Conservation (phyloP, 768 basidiomycete species). For the Tremella mesenterica region DNA sequence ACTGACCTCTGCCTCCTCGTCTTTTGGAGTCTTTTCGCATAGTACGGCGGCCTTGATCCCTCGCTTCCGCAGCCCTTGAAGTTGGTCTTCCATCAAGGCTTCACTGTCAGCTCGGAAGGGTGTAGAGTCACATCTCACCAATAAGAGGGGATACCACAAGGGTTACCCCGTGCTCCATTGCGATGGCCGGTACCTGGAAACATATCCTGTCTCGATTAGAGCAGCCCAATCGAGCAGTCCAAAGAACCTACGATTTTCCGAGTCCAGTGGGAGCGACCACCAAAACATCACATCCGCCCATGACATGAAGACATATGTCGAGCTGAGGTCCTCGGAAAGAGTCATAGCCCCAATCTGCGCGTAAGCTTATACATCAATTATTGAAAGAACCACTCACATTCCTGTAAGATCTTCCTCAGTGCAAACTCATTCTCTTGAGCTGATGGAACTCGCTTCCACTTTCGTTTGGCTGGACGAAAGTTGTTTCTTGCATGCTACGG, state of each 20-base stretch:
- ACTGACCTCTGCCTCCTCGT: slow-evolving; percentile 21
- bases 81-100: slow-evolving; percentile 43
- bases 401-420: slow-evolving; percentile 23
- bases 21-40: slow-evolving; percentile 21
- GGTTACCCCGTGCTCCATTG: slow-evolving; percentile 38
- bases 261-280: slow-evolving; percentile 43
- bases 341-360: slow-evolving; percentile 35
- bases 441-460: slow-evolving; percentile 26
- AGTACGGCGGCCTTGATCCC: slow-evolving; percentile 34
- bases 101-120: neutral
- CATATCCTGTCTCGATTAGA: slow-evolving; percentile 25
- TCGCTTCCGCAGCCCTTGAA: slow-evolving; percentile 22
- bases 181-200: slow-evolving; percentile 42
- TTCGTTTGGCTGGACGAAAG: slow-evolving; percentile 20
- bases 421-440: slow-evolving; percentile 30
- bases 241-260: slow-evolving; percentile 37
- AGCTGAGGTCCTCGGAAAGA: slow-evolving; percentile 36
- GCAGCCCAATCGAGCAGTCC: neutral
- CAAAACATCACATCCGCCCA: slow-evolving; percentile 38
- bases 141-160: slow-evolving; percentile 42
- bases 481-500: slow-evolving; percentile 22
- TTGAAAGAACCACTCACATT: slow-evolving; percentile 21
- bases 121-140: slow-evolving; percentile 21
- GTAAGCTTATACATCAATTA: neutral
- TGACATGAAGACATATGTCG: slow-evolving; percentile 35